Base-by-base conservation (phyloP, 495 filamentous ascomycete genomes). In the Tuber umbilicatum region DNA sequence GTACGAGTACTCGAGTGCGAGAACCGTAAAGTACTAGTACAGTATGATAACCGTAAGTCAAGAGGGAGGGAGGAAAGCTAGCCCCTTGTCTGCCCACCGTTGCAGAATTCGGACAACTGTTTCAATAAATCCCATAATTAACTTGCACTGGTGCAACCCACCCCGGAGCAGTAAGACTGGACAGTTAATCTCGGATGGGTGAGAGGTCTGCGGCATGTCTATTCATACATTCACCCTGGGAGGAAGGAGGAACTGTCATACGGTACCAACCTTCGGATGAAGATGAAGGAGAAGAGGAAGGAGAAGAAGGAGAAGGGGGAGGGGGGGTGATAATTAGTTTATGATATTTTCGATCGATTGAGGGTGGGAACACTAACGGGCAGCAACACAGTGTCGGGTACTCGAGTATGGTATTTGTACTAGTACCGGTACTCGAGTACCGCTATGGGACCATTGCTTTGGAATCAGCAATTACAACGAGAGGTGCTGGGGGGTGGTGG, bases 41-140 rank as follows among this genome's bases (percentile, higher is more conserved):
- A 2, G n/a, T n/a, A 31, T 3, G 12, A 50, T 1, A 6, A 43
- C 1, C 1, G n/a, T 27, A 55, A 27, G 17, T 4, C 17, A 64
- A 64, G 55, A 16, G 10, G 14, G 14, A 35, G 55, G n/a, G 21
- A 23, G 6, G 7, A 10, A 42, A 9, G 31, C 27, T 16, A 64
- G 31, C 55, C 55, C 55, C 27, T 64, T 64, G 55, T 64, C 55
- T 35, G 5, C 55, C 55, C 55, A 64, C 55, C 55, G 31, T 64
- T 64, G 55, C 27, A 64, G 55, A 64, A 64, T 64, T 17, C 55
- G 55, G 55, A 64, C 55, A 64, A 6, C 55, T 64, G 77, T 79
- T 79, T 79, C 76, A 75, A 78, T 70, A 78, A 71, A 74, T 45
- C 71, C 71, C 27, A 38, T 21, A 70, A 70, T 74, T 74, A n/a